These are phyloP conservation scores for Scalesia atractyloides DNA, from an alignment of 129 eudicot genomes.

Conservation along the genomic window DNA sequence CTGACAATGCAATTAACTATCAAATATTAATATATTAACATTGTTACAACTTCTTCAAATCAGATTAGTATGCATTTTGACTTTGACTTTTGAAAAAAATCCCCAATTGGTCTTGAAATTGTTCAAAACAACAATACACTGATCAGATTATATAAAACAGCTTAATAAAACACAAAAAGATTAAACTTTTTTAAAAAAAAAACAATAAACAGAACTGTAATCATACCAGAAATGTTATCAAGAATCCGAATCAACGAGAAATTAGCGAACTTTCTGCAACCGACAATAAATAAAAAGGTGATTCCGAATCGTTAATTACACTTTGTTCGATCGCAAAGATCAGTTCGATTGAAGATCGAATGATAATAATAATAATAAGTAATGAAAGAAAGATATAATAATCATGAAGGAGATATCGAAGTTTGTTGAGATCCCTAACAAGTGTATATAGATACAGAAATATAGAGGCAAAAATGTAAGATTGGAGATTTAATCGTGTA, in stretches of 20 bases:
- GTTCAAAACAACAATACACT: neutral
- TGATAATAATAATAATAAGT: neutral
- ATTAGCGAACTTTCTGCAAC: conserved; percentile 39
- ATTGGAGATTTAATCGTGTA: conserved; percentile 11
- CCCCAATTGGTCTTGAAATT: conserved; percentile 8
- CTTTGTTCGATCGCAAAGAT: conserved; percentile 11
- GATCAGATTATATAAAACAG: conserved; percentile 8
- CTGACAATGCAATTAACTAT: neutral
- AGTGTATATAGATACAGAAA: conserved; percentile 22
- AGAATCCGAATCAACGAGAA: conserved; percentile 34
- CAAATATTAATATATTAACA: no score
- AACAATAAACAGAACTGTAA: conserved; percentile 10
- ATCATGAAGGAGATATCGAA: conserved; percentile 27
- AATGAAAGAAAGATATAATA: neutral
- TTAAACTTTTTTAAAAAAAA: neutral
- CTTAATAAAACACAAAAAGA: conserved; percentile 4
- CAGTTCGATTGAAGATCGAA: conserved; percentile 16
- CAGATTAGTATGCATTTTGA: conserved; percentile 7
- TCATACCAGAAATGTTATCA: conserved; percentile 35
- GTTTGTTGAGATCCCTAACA: conserved; percentile 29
- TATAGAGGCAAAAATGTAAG: conserved; percentile 3
- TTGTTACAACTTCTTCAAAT: neutral
- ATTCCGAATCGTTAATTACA: conserved; percentile 25
- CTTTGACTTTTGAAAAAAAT: neutral
- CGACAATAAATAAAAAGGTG: conserved; percentile 23